Percentiles rank a stretch among this genome's conserved stretches.
Conservation (phyloP, 371 early-diverging fungal genomes). For the Catenaria anguillulae region DNA sequence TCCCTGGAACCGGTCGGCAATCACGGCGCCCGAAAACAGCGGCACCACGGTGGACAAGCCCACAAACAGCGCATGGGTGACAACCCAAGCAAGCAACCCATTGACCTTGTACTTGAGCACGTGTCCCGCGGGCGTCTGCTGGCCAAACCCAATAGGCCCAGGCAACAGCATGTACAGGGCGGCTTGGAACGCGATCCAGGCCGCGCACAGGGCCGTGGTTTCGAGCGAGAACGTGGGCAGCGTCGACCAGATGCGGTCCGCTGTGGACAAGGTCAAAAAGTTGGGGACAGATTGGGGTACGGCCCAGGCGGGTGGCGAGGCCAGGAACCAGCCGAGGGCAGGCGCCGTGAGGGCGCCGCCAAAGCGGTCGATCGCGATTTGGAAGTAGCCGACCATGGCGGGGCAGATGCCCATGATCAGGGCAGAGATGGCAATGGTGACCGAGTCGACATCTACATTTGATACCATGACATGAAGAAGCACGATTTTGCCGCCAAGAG, state of each 20-base stretch:
- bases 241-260: constrained; percentile 8
- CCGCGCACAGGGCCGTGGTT: constrained; percentile 36
- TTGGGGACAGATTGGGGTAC: constrained; percentile 11
- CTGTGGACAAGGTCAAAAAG: not conserved
- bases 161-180: constrained; percentile 47
- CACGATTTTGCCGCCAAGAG: not conserved
- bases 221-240: constrained; percentile 24
- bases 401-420: constrained; percentile 43
- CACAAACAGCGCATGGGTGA: constrained; percentile 53
- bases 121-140: constrained; percentile 68
- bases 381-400: constrained; percentile 45
- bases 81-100: constrained; percentile 52
- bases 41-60: constrained; percentile 23
- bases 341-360: constrained; percentile 46
- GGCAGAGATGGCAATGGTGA: constrained; percentile 13
- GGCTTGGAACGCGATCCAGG: constrained; percentile 57
- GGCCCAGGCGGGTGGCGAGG: constrained; percentile 14
- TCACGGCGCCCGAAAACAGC: constrained; percentile 38
- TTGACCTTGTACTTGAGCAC: constrained; percentile 56
- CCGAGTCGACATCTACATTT: not conserved
- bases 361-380: constrained; percentile 43
- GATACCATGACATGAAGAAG: not conserved
- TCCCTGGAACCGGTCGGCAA: constrained; percentile 59
- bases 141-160: constrained; percentile 51
- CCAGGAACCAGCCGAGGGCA: constrained; percentile 22